A percentile compares a stretch with the other conserved stretches of the same genome.
These are phyloP conservation scores for Syzygium syzygioides DNA, from an alignment of 441 rosid species.

Conservation along the genomic window DNA sequence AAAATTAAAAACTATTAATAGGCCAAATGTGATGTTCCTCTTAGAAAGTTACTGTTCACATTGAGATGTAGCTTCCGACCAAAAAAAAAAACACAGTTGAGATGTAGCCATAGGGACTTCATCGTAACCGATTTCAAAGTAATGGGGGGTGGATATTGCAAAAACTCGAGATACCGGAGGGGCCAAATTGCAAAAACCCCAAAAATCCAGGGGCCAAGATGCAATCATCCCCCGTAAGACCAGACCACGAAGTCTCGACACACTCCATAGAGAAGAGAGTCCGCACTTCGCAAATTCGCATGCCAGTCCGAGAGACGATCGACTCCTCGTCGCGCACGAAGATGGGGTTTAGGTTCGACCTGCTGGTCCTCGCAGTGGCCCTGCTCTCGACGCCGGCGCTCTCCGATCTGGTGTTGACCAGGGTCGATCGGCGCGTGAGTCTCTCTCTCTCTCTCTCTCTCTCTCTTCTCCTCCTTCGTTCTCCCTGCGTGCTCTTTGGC, in stretches of 20 bases:
- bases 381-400: conserved; percentile 44
- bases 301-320: neutral
- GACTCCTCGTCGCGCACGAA: neutral
- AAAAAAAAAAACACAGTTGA: too few species aligned
- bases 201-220: neutral
- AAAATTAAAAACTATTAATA: neutral
- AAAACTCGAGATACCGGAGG: neutral
- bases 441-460: neutral
- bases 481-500: neutral
- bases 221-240: neutral
- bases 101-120: neutral
- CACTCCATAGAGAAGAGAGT: neutral
- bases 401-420: conserved; percentile 83
- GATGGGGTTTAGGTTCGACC: conserved; percentile 37
- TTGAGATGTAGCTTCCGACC: neutral
- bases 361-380: conserved; percentile 31
- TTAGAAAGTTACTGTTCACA: neutral
- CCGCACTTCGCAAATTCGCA: neutral
- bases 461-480: neutral
- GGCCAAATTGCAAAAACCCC: neutral
- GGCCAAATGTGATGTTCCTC: neutral
- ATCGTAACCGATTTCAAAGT: neutral
- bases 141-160: neutral
- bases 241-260: neutral
- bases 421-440: conserved; percentile 91